phyloP scores from a whole-genome alignment of 176 grass and related monocot species.

The Hordeum marinum region DNA sequence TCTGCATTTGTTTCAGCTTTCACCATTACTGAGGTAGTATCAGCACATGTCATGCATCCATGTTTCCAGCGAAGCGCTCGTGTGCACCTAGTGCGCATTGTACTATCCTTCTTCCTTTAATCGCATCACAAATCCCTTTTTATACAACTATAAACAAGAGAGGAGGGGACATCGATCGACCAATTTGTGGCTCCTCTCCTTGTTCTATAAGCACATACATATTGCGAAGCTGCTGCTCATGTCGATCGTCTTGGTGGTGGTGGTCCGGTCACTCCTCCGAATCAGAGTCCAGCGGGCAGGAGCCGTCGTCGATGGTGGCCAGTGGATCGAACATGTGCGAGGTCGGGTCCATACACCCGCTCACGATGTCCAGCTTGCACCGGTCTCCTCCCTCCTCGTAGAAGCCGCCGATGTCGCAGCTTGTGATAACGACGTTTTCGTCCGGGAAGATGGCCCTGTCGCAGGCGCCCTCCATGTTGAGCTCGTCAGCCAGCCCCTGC shows the following conservation, averaged over 20 bases:
- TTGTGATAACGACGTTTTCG: slow-evolving; percentile 70
- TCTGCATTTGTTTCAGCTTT: not conserved
- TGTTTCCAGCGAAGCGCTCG: not conserved
- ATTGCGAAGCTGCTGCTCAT: not conserved
- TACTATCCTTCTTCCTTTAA: not conserved
- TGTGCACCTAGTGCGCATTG: not conserved
- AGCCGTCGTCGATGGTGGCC: slow-evolving; percentile 74
- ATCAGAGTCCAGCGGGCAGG: slow-evolving; percentile 54
- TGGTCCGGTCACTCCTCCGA: slow-evolving; percentile 40
- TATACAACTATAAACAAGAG: not conserved
- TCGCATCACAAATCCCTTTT: not conserved
- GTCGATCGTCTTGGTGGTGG: not conserved
- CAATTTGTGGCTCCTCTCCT: not conserved
- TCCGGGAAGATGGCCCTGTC: slow-evolving; percentile 85
- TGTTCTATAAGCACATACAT: not conserved
- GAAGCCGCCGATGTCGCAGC: slow-evolving; percentile 68
- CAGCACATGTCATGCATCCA: not conserved
- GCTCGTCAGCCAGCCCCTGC: slow-evolving; percentile 73
- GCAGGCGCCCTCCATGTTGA: slow-evolving; percentile 76
- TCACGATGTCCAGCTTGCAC: slow-evolving; percentile 85
- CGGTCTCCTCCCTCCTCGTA: slow-evolving; percentile 73
- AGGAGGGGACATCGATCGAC: not conserved
- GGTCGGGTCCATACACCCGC: slow-evolving; percentile 76
- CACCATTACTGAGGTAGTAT: not conserved
- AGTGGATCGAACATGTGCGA: slow-evolving; percentile 68